A percentile compares a stretch with the other conserved stretches of the same genome.
Evolutionary conservation across 2,329 filamentous ascomycete species (phyloP).

Genomic region (Sphaerostilbella broomeana): DNA sequence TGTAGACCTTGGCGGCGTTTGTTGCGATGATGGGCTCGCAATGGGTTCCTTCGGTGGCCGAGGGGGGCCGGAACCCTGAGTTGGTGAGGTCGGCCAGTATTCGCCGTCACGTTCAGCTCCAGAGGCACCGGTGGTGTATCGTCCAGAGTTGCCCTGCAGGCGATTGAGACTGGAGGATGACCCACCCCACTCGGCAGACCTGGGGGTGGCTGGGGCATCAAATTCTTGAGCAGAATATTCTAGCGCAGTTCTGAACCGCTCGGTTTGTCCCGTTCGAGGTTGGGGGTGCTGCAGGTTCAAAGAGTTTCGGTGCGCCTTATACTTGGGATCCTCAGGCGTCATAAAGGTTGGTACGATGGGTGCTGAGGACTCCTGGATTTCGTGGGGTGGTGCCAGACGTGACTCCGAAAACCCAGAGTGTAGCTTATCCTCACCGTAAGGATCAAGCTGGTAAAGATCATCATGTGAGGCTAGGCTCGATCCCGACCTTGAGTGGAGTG

Average conservation of each 20-base stretch:
- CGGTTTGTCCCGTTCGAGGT: slow-evolving; percentile 65
- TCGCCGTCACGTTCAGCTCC: slow-evolving; percentile 30
- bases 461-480: slow-evolving; percentile 66
- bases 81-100: slow-evolving; percentile 41
- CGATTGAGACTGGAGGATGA: slow-evolving; percentile 54
- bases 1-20: slow-evolving; percentile 41
- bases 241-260: slow-evolving; percentile 65
- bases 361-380: slow-evolving; percentile 21
- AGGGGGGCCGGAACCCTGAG: slow-evolving; percentile 40
- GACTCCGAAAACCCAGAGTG: slow-evolving; percentile 51
- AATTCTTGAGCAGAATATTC: slow-evolving; percentile 68
- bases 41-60: slow-evolving; percentile 59
- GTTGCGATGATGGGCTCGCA: slow-evolving; percentile 30
- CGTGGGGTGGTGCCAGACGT: slow-evolving; percentile 31
- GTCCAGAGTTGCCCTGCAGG: slow-evolving; percentile 39
- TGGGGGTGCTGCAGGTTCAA: slow-evolving; percentile 75
- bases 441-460: slow-evolving; percentile 45
- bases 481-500: slow-evolving; percentile 63
- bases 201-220: slow-evolving; percentile 52
- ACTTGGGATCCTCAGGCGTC: slow-evolving; percentile 64
- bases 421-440: slow-evolving; percentile 55
- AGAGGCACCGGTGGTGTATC: slow-evolving; percentile 40
- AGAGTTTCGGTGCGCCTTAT: slow-evolving; percentile 75
- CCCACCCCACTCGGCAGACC: slow-evolving; percentile 56
- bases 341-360: slow-evolving; percentile 47